Base-by-base conservation (phyloP, 1,139 yeast species). In the Suhomyces maxii region DNA sequence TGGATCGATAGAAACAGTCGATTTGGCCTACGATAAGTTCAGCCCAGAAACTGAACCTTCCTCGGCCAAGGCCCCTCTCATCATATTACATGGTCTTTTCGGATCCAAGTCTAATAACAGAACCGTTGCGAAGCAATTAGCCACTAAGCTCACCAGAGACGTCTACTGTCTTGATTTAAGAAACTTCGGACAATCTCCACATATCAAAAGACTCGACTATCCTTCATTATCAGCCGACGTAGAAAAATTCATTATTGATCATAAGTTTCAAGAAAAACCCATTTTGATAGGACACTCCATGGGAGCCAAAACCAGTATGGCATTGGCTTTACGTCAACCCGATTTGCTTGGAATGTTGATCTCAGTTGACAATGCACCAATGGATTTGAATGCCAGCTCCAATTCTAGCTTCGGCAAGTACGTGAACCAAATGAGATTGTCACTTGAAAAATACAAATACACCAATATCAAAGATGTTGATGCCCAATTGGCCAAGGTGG, bases 261-360 rank as follows among this genome's bases (percentile, higher is more conserved):
- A 80, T 14, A 56, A 66, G 0, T 69, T 70, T 30, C 57, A 57
- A 28, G 51, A 56, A n/a, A 69, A 76, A 36, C 88, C 95, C 0
- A 80, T 89, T 14, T 54, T 93, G 23, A 74, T 93, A 26, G 99
- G 99, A 1, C 98, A 91, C 65, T 90, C 97, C 0, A 90, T 93
- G 97, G 99, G 99, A 7, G 98, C 97, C 8, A 93, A 93, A 60
- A 79, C 91, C 0, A 97, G 87, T 3, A 91, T 93, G 98, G 89
- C 93, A 0, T 73, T 88, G 5, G 85, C 91, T 0, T 71, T 93
- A 50, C 74, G 89, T 43, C 72, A 80, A 25, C 95, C 95, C 0
- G 79, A 81, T 1, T 56, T 84, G 23, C 83, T 86, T 3, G 73
- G 79, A 32, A 77, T 83, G 69, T 57, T 90, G 38, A 79, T 93